Conservation (phyloP, 23 red algal species). For the Porphyridium purpureum region DNA sequence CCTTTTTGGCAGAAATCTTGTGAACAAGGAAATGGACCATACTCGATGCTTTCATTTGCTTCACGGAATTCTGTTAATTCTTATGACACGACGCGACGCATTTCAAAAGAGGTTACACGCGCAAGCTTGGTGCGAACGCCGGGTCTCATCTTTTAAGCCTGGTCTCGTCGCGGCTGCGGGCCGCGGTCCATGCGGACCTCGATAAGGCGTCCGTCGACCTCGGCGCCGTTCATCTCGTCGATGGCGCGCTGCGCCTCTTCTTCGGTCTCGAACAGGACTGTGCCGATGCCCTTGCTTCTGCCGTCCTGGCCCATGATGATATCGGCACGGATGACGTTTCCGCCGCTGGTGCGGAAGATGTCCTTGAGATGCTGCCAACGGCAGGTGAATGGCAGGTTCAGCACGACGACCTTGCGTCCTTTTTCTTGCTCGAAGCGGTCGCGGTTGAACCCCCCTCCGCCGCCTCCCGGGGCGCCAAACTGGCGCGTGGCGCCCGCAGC, state of each 20-base stretch:
- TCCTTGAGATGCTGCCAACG: conserved; percentile 98
- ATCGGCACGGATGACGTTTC: conserved; percentile 84
- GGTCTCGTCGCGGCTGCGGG: no score
- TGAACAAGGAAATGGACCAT: no score
- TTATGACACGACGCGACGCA: no score
- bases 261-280: conserved; percentile 89
- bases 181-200: conserved; percentile 90
- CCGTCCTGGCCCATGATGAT: conserved; percentile 64
- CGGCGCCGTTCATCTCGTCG: conserved; percentile 63
- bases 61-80: no score
- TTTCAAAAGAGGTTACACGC: no score
- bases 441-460: conserved; percentile 11
- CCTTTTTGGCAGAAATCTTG: no score
- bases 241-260: conserved; percentile 83
- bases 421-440: conserved; percentile 30
- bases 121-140: no score
- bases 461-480: conserved; percentile 1
- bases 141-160: no score
- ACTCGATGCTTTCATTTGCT: no score
- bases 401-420: conserved; percentile 90
- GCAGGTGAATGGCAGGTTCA: conserved; percentile 83
- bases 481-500: background rate
- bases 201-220: conserved; percentile 73
- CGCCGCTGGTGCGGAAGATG: conserved; percentile 64
- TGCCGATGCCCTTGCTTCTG: conserved; percentile 69